Base-by-base conservation (phyloP, 305 asterid species). In the Nicotiana rustica region DNA sequence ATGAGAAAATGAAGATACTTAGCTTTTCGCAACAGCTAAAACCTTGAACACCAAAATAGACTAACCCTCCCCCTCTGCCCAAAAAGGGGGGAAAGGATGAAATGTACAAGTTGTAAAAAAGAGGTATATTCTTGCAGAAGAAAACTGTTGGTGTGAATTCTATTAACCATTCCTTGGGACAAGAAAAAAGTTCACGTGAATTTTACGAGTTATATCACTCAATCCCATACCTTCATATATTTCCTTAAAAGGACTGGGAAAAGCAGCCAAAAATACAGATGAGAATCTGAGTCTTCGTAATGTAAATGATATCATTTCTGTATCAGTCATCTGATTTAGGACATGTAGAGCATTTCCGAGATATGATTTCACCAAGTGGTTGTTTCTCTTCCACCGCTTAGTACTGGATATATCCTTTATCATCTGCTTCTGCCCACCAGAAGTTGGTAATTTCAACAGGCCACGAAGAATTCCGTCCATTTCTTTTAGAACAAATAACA, bases 291-390 rank as follows among this genome's bases (percentile, higher is more conserved):
- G 85, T 67, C 97, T 92, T 82, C 91, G 85, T 80, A 94, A 87
- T 85, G 93, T 89, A 88, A 91, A 93, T 10, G 97, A 91, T 84
- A 94, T 92, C 98, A 96, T 94, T 84, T 91, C 92, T 64, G 89
- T 89, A 85, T 96, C 98, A 0, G 97, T 96, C 99, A 94, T 92
- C 88, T 96, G 99, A 89, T 93, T 96, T 86, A 94, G 85, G 71
- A 92, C 91, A 87, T 94, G 98, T 84, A 96, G 87, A 79, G 97
- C 83, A 83, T 96, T 94, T 68, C 98, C 99, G 55, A 96, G 99
- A 89, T 93, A 94, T 15, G 98, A 96, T 85, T 96, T 95, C 89
- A 93, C 98, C 91, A 96, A 87, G 86, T 91, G 86, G 79, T 90
- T 90, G 88, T 92, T 84, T 83, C 88, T 93, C 88, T 94, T 96